These are phyloP conservation scores for Trichoderma asperelloides DNA, from an alignment of 495 filamentous ascomycete species.

Conservation along the genomic window DNA sequence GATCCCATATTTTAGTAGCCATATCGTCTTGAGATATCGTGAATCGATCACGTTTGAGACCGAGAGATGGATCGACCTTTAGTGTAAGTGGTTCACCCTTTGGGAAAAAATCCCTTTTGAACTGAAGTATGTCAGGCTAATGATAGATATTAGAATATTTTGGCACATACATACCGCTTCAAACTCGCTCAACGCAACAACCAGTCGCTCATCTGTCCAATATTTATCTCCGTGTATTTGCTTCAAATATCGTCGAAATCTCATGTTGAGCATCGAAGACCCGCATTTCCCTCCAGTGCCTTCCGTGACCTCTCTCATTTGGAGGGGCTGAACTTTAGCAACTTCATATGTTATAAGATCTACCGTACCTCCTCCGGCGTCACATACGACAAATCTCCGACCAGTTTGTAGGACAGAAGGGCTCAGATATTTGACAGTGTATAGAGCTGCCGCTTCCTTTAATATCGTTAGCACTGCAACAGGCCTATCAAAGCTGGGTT, in stretches of 20 bases:
- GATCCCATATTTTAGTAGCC: constrained; percentile 23
- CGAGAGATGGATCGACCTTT: constrained; percentile 17
- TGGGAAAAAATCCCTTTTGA: constrained; percentile 8
- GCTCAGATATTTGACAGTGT: constrained; percentile 33
- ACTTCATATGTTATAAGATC: constrained; percentile 29
- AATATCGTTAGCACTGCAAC: background rate
- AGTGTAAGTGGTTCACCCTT: background rate
- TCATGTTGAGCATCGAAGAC: constrained; percentile 28
- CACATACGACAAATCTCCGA: constrained; percentile 41
- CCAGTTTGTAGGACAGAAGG: constrained; percentile 11
- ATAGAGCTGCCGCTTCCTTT: constrained; percentile 46
- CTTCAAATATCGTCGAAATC: constrained; percentile 26
- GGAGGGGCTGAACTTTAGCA: constrained; percentile 13
- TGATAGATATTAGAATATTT: background rate
- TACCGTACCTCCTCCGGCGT: constrained; percentile 53
- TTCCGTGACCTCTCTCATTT: constrained; percentile 26
- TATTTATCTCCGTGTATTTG: constrained; percentile 18
- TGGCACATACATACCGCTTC: background rate
- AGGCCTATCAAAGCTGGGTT: background rate
- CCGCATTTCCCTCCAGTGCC: constrained; percentile 30
- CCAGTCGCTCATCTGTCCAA: constrained; percentile 19
- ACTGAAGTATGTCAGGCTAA: background rate
- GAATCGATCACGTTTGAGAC: constrained; percentile 23
- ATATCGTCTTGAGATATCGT: constrained; percentile 21
- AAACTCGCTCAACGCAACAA: constrained; percentile 16